Evolutionary conservation across 768 basidiomycete genomes (phyloP), one percentile per base, ranked within the genome.

Genomic region (Tulasnella sp.): DNA sequence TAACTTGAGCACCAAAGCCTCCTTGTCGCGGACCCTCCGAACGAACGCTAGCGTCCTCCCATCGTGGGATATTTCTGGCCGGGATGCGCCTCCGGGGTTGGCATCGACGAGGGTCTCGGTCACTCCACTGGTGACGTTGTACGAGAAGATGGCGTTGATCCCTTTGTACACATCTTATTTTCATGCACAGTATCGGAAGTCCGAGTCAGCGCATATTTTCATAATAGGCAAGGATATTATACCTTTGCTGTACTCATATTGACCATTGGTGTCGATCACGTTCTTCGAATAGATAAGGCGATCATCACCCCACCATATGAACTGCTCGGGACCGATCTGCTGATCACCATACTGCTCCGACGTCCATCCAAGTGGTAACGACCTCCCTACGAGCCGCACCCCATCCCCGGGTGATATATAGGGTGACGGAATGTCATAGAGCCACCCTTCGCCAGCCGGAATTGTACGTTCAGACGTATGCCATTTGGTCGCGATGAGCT

Each of bases 401-500:
- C 85, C 84, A 58, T 73, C 74, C 3, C 77, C 77, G 10, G 63
- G 69, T 11, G 30, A 41, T 10, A 60, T 48, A 67, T 62, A 60
- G 7, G 34, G 15, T 15, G 34, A 38, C 5, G 82, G 82, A 24
- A 83, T 73, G 4, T 68, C 49, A 61, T 82, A 87, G 66, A 80
- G 76, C 85, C 85, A 87, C 43, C 79, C 82, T 73, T 87, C 85
- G 1, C 83, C 84, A 1, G 83, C 84, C 34, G 82, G 83, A 30
- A 86, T 72, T 51, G 80, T 82, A 5, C 85, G 79, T 2, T 52
- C 63, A 4, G 79, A 80, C 24, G 80, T 85, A 63, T 85, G 86
- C 84, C 85, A 85, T 67, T 87, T 87, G 10, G 84, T 86, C n/a
- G 84, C 83, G 54, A 87, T 71, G 17, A 87, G 29, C 63, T 75